A percentile compares a stretch with the other conserved stretches of the same genome.
Evolutionary conservation across 2,329 filamentous ascomycete species (phyloP).

Genomic region (Trichoderma sp.): DNA sequence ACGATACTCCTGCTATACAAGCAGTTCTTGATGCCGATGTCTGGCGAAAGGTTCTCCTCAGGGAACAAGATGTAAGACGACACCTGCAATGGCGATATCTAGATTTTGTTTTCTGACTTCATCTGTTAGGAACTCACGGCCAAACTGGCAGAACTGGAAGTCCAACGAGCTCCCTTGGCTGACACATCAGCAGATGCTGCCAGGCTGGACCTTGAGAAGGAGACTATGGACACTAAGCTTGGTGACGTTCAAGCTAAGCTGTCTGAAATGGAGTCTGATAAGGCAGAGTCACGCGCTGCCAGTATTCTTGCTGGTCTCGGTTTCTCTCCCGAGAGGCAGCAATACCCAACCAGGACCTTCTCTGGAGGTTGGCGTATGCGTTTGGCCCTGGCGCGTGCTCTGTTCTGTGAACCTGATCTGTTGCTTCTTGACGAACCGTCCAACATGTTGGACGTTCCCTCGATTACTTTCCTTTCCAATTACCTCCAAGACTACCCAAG

Average conservation of each 20-base stretch:
- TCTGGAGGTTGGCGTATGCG: constrained; percentile 99
- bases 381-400: constrained; percentile 86
- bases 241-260: constrained; percentile 91
- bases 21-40: constrained; percentile 97
- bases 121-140: constrained; percentile 68
- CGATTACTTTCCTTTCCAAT: constrained; percentile 95
- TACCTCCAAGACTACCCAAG: constrained; percentile 94
- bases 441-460: constrained; percentile 99
- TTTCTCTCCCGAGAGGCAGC: constrained; percentile 91
- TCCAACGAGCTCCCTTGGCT: constrained; percentile 76
- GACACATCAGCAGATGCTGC: constrained; percentile 90
- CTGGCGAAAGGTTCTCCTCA: constrained; percentile 93
- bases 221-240: constrained; percentile 86
- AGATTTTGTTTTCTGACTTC: background rate
- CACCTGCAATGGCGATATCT: constrained; percentile 28
- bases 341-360: constrained; percentile 94
- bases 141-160: constrained; percentile 76
- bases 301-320: constrained; percentile 96
- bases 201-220: constrained; percentile 81
- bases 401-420: constrained; percentile 97
- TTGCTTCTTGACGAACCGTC: constrained; percentile 97
- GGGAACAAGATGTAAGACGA: constrained; percentile 74
- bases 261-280: constrained; percentile 98
- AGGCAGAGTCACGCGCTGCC: constrained; percentile 91
- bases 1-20: constrained; percentile 92